These are phyloP conservation scores for Phaseolus lunatus DNA, from an alignment of 306 rosid genomes.

Conservation along the genomic window DNA sequence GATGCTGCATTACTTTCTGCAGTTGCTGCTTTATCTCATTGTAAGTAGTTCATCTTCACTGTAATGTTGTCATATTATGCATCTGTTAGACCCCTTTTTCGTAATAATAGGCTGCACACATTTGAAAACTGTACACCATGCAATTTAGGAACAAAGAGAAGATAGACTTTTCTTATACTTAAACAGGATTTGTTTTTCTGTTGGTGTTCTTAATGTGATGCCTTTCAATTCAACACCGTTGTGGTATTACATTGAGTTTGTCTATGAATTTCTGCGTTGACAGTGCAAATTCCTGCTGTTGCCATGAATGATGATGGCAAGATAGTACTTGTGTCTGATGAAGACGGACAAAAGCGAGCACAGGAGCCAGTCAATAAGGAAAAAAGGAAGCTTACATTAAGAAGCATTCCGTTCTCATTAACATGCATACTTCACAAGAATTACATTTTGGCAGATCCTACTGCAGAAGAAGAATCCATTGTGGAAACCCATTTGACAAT, in stretches of 20 bases:
- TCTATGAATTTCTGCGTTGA: constrained; percentile 35
- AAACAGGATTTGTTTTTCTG: not conserved
- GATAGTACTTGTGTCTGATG: constrained; percentile 67
- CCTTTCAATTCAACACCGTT: not conserved
- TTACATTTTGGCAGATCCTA: constrained; percentile 85
- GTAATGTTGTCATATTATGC: constrained; percentile 12
- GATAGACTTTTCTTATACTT: not conserved
- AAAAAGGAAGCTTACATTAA: constrained; percentile 74
- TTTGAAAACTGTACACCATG: not conserved
- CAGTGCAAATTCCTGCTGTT: constrained; percentile 86
- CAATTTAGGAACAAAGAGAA: not conserved
- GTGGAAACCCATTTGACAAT: constrained; percentile 82
- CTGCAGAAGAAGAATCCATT: constrained; percentile 89
- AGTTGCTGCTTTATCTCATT: constrained; percentile 80
- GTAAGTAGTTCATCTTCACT: constrained; percentile 59
- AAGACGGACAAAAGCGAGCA: constrained; percentile 58
- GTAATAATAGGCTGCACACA: not conserved
- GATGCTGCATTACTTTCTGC: constrained; percentile 91
- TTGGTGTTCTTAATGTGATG: constrained; percentile 28
- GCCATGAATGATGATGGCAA: constrained; percentile 81
- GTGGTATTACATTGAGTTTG: not conserved
- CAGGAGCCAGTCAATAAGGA: constrained; percentile 73
- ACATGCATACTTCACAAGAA: constrained; percentile 86
- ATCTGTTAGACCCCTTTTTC: not conserved
- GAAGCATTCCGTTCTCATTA: constrained; percentile 73